Evolutionary conservation across 225 moss, liverwort and hornwort genomes (phyloP), one percentile per base, ranked within the genome.

Genomic region (Pseudisothecium myosuroides): DNA sequence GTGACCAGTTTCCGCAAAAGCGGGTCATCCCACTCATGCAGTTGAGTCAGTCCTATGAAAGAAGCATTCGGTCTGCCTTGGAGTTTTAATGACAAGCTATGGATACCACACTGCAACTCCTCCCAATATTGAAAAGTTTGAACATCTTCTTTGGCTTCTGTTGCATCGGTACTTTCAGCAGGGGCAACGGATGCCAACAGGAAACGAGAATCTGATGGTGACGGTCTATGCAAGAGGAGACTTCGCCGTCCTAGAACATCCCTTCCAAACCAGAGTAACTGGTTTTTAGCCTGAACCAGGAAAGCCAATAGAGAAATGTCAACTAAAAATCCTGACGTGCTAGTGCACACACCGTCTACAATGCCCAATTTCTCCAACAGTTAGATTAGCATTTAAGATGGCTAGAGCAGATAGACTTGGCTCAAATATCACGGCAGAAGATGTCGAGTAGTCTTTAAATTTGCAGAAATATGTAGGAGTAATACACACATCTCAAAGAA

Each of bases 211-310:
- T 99, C 98, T 84, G 86, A 90, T 29, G 23, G 64, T 47, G 98
- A 96, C 43, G 97, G 95, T 72, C 86, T 92, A 83, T 96, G 98
- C 91, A 96, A 88, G 68, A 99, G 89, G 81, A 99, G 95, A 90
- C 99, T 99, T 89, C 99, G 94, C 72, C 99, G 94, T 80, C 99
- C 99, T 61, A 99, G 92, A 56, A 95, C 92, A 88, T 99, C 99
- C 89, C 99, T 96, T 83, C 99, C 99, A 93, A 99, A 96, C 99
- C 99, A 97, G 54, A 99, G 92, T 58, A 95, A 87, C 80, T 92
- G 95, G 69, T 91, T 90, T 80, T 90, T 87, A 82, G 96, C 96
- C 97, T 99, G 96, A 90, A 78, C 20, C 73, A 91, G 43, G 60
- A 88, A 69, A 79, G 80, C 5, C 17, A 59, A 59, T 22, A 45